Conservation (phyloP, 768 basidiomycete genomes). For the Cantharellus cinnabarinus region DNA sequence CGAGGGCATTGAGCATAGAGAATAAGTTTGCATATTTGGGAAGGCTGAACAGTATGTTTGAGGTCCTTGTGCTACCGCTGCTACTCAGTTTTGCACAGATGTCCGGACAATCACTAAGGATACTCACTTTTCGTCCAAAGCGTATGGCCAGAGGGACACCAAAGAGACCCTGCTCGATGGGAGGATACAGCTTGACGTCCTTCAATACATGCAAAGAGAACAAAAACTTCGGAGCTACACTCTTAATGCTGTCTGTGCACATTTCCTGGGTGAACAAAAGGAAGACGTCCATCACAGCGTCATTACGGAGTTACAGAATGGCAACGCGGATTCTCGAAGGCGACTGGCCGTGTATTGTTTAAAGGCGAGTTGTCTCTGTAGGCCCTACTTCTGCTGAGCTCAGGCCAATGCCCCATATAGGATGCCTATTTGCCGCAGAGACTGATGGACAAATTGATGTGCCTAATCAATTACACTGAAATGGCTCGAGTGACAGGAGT, state of each 20-base stretch:
- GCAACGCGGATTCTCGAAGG: constrained; percentile 78
- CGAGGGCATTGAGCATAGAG: constrained; percentile 50
- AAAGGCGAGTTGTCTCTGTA: constrained; percentile 35
- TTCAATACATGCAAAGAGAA: constrained; percentile 97
- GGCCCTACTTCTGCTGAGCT: background rate
- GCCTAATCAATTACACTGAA: constrained; percentile 93
- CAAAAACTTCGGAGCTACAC: constrained; percentile 94
- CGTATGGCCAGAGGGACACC: constrained; percentile 90
- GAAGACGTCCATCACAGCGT: constrained; percentile 98
- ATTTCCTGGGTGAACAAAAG: constrained; percentile 96
- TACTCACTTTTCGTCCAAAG: constrained; percentile 95
- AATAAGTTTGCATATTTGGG: constrained; percentile 54
- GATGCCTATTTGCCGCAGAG: constrained; percentile 97
- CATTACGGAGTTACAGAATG: constrained; percentile 94
- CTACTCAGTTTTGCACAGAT: constrained; percentile 23
- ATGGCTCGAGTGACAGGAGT: constrained; percentile 99
- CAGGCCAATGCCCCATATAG: constrained; percentile 20
- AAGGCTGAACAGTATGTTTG: constrained; percentile 42
- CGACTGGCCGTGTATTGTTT: constrained; percentile 93
- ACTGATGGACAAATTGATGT: constrained; percentile 94
- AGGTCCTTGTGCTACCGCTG: background rate
- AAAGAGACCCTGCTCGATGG: constrained; percentile 86
- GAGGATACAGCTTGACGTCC: constrained; percentile 81
- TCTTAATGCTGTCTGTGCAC: constrained; percentile 92
- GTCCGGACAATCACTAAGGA: constrained; percentile 64